Conservation (phyloP, 257 asterid genomes). For the Euphrasia confusa region DNA sequence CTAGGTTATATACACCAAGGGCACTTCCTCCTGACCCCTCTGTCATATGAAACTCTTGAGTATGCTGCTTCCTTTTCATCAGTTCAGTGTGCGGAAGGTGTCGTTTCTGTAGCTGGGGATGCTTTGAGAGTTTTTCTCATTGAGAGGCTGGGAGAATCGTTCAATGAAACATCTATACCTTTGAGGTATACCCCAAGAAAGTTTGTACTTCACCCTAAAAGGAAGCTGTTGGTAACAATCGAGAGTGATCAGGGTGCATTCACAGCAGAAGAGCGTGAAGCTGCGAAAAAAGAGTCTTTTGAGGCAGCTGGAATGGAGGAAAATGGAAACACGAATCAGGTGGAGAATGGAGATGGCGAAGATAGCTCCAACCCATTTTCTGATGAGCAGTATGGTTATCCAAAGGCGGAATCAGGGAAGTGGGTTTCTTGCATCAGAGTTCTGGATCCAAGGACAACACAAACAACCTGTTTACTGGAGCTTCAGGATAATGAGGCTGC, state of each 20-base stretch:
- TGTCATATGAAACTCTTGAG: slow-evolving; percentile 91
- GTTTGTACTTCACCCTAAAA: slow-evolving; percentile 76
- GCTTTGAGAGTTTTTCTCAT: slow-evolving; percentile 86
- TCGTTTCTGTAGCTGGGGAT: slow-evolving; percentile 96
- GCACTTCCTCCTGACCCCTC: slow-evolving; percentile 89
- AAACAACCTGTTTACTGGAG: slow-evolving; percentile 86
- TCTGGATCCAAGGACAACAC: slow-evolving; percentile 80
- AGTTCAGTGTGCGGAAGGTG: slow-evolving; percentile 99
- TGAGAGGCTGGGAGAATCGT: slow-evolving; percentile 94
- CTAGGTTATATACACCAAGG: slow-evolving; percentile 98
- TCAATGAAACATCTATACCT: slow-evolving; percentile 81
- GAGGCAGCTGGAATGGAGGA: slow-evolving; percentile 71
- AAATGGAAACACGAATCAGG: slow-evolving; percentile 68
- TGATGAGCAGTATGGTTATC: slow-evolving; percentile 98
- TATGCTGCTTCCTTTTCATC: slow-evolving; percentile 97
- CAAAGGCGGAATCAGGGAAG: slow-evolving; percentile 79
- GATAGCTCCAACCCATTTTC: slow-evolving; percentile 73
- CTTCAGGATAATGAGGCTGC: slow-evolving; percentile 99
- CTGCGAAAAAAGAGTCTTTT: slow-evolving; percentile 75
- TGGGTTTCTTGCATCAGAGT: slow-evolving; percentile 99
- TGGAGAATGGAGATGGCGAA: slow-evolving; percentile 87
- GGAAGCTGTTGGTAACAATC: slow-evolving; percentile 71
- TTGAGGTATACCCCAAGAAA: slow-evolving; percentile 95
- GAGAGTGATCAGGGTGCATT: slow-evolving; percentile 98
- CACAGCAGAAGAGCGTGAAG: slow-evolving; percentile 96